These are phyloP conservation scores for Leishmania amazonensis DNA, from an alignment of 208 protist genomes.

Conservation along the genomic window DNA sequence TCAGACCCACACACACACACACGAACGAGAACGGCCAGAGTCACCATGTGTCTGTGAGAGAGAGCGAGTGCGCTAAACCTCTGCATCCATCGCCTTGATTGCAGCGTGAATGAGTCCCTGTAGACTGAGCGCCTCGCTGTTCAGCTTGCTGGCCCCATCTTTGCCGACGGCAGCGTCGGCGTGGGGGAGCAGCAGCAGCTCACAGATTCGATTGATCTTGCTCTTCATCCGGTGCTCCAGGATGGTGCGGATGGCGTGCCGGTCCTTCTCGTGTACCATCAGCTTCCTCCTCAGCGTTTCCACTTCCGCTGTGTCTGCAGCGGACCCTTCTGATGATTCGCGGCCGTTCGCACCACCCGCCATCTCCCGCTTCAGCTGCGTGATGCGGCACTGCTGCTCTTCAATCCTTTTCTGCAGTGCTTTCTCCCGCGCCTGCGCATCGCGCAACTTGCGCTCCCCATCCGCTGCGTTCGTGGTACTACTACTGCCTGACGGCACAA, in stretches of 20 bases:
- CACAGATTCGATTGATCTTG: slow-evolving; percentile 79
- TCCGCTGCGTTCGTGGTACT: not conserved
- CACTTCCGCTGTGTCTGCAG: slow-evolving; percentile 6
- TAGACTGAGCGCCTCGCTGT: slow-evolving; percentile 49
- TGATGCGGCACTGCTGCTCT: slow-evolving; percentile 15
- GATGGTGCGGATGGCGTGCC: slow-evolving; percentile 83
- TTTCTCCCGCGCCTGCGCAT: slow-evolving; percentile 16
- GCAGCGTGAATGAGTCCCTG: slow-evolving; percentile 74
- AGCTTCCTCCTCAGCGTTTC: slow-evolving; percentile 17
- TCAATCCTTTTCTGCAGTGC: slow-evolving; percentile 3
- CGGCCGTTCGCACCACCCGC: not conserved
- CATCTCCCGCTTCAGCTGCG: slow-evolving; percentile 12
- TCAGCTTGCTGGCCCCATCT: slow-evolving; percentile 19
- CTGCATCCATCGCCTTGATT: slow-evolving; percentile 72
- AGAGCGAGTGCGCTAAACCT: slow-evolving; percentile 1
- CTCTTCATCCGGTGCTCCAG: slow-evolving; percentile 83
- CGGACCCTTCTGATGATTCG: not conserved
- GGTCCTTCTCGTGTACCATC: slow-evolving; percentile 70
- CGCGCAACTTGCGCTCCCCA: not conserved
- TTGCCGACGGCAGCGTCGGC: not conserved
- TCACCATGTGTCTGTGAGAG: not conserved
- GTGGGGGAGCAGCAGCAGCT: slow-evolving; percentile 26
- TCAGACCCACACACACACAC: not conserved
- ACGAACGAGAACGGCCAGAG: not conserved
- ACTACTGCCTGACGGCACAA: not conserved